These are phyloP conservation scores for Cordyceps cateniannulata DNA, from an alignment of 2,329 filamentous ascomycete genomes.

Conservation along the genomic window DNA sequence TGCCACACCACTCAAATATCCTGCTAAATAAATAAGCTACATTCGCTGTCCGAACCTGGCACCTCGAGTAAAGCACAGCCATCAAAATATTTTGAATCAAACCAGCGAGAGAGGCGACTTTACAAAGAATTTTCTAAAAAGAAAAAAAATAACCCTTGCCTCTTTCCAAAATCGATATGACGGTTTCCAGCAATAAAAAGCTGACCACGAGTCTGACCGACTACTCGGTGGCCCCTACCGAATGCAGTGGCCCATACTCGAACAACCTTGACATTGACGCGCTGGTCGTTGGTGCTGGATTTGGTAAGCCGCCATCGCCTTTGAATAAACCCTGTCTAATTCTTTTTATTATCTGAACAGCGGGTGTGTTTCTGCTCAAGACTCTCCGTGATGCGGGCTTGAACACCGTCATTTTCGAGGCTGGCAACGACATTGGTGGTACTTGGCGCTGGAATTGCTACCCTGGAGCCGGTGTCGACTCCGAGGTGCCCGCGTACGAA, in stretches of 20 bases:
- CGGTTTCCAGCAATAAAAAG: not conserved
- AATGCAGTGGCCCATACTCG: not conserved
- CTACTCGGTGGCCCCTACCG: not conserved
- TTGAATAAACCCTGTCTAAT: not conserved
- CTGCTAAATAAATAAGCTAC: no score
- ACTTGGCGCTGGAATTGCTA: conserved; percentile 47
- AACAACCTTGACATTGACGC: conserved; percentile 12
- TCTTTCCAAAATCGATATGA: not conserved
- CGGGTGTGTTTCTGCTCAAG: conserved; percentile 37
- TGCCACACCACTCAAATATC: no score
- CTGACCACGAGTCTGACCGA: not conserved
- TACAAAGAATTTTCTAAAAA: no score
- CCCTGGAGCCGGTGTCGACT: conserved; percentile 41
- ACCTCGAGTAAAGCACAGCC: not conserved
- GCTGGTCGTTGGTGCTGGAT: conserved; percentile 18
- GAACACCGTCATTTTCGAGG: conserved; percentile 39
- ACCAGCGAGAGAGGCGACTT: not conserved
- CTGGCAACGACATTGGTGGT: conserved; percentile 38
- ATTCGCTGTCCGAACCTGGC: no score
- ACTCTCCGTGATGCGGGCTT: conserved; percentile 39
- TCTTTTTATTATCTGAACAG: not conserved
- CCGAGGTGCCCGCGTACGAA: conserved; percentile 39
- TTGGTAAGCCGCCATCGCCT: not conserved
- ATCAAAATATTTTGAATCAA: not conserved
- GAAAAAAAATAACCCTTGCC: no score